Evolutionary conservation across 2,329 filamentous ascomycete species (phyloP).

Genomic region (Sarocladiaceae sp.): DNA sequence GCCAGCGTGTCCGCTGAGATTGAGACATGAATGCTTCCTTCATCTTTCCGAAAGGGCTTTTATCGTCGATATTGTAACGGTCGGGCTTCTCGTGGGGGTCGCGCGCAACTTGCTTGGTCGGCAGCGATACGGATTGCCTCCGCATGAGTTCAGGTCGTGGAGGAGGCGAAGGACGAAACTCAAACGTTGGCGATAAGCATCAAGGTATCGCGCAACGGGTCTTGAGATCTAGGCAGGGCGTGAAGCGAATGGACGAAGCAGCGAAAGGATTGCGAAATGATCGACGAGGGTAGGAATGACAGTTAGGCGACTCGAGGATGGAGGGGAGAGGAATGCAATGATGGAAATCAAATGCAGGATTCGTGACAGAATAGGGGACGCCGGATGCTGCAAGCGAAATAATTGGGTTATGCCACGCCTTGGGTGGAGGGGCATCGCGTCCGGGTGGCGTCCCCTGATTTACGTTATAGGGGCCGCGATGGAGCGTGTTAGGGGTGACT

Average conservation of each 20-base stretch:
- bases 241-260: not conserved
- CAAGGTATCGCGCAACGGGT: constrained; percentile 13
- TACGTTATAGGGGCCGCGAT: no score
- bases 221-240: not conserved
- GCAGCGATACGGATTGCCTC: constrained; percentile 61
- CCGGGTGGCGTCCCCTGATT: no score
- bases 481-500: no score
- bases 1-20: constrained; percentile 60
- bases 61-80: constrained; percentile 49
- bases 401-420: constrained; percentile 4
- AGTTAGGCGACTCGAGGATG: not conserved
- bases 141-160: constrained; percentile 43
- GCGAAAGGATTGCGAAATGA: not conserved
- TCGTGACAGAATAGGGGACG: not conserved
- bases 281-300: not conserved
- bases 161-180: not conserved
- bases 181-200: constrained; percentile 8
- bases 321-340: not conserved
- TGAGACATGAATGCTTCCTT: constrained; percentile 58
- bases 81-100: constrained; percentile 63
- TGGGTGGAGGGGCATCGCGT: no score
- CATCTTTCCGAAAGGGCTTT: constrained; percentile 49
- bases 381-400: constrained; percentile 2
- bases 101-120: constrained; percentile 53
- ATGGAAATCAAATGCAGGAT: not conserved